Evolutionary conservation across 352 stramenopile species (phyloP).

Genomic region (Globisporangium spinosum): DNA sequence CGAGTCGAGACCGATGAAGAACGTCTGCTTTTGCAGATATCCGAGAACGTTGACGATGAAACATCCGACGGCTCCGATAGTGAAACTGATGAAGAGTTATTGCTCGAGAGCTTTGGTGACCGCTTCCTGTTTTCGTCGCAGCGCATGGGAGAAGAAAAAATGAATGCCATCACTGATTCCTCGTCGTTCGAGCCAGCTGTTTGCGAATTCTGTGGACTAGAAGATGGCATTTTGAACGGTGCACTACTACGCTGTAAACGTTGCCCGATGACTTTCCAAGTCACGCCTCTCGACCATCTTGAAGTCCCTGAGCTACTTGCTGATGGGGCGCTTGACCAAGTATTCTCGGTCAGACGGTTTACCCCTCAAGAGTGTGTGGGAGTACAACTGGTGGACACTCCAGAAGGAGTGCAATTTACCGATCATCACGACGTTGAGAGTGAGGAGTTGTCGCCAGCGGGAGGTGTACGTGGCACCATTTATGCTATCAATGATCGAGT

Average conservation of each 20-base stretch:
- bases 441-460: neutral
- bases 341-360: slow-evolving; percentile 11
- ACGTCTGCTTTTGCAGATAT: slow-evolving; percentile 12
- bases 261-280: slow-evolving; percentile 41
- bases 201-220: slow-evolving; percentile 58
- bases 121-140: slow-evolving; percentile 25
- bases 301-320: slow-evolving; percentile 44
- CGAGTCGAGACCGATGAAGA: neutral
- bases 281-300: slow-evolving; percentile 43
- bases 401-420: slow-evolving; percentile 18
- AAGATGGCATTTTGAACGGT: slow-evolving; percentile 66
- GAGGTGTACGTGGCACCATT: slow-evolving; percentile 17
- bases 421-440: neutral
- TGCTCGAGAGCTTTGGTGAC: slow-evolving; percentile 62
- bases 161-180: neutral
- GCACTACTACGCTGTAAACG: slow-evolving; percentile 42
- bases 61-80: slow-evolving; percentile 33
- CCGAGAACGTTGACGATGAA: slow-evolving; percentile 20
- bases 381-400: slow-evolving; percentile 12
- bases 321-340: slow-evolving; percentile 4
- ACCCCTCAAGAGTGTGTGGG: slow-evolving; percentile 14
- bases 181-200: neutral
- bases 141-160: neutral
- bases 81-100: slow-evolving; percentile 38
- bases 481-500: slow-evolving; percentile 59